Evolutionary conservation across 169 alveolate genomes (phyloP), one percentile per base, ranked within the genome.

Genomic region (Miamiensis avidus): DNA sequence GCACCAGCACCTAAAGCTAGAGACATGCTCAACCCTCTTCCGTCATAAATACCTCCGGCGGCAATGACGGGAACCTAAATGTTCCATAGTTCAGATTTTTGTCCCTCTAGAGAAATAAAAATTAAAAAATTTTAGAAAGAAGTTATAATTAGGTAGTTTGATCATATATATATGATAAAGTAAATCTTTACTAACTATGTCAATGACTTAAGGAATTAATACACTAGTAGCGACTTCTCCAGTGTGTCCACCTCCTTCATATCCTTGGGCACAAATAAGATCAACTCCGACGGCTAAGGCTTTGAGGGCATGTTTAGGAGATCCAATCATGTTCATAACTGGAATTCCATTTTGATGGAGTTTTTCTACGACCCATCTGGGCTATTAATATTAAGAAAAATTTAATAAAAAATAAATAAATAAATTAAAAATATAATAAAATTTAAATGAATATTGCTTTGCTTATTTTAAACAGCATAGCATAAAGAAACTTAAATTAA

Each of bases 41-140:
- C 91, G 30, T 88, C 91, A 33, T 65, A 76, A 34, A 88, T 82
- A 33, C 91, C 91, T 15, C 91, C 91, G 0, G 91, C 88, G 74
- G 85, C 91, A 32, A 88, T 88, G 32, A 85, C 85, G 25, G 85
- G 79, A 65, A 88, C 91, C 65, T 49, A 49, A 49, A 49, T 49
- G 20, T 49, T 49, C 69, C 69, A 49, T 49, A 49, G 20, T 49
- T 49, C 69, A 49, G 69, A 49, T 49, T 49, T 49, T 49, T 20
- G 4, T 49, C 69, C 69, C 69, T 49, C 69, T 49, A 49, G 20
- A 74, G 76, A 25, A 49, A 11, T 11, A 49, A 49, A 11, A 49
- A 49, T 49, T 11, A 49, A 11, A 11, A 49, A 49, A 49, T 49
- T 11, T 11, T 11, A 11, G 20, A 49, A 49, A 49, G 20, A 49